A percentile compares a stretch with the other conserved stretches of the same genome.
Evolutionary conservation across 345 rosid genomes (phyloP).

Genomic region (Gossypium longicalyx): DNA sequence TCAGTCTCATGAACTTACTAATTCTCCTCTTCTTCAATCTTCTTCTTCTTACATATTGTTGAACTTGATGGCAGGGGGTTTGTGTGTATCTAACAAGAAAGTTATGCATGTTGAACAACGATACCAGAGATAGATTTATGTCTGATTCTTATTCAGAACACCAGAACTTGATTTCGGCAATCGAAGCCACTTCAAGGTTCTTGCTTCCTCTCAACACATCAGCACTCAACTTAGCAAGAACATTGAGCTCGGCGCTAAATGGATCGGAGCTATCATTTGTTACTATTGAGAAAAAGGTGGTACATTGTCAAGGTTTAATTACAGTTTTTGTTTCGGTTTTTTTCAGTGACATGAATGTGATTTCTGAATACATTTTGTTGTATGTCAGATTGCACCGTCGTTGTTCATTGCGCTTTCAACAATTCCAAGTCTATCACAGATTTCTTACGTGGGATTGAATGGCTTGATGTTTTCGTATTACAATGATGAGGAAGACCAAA

Average conservation of each 20-base stretch:
- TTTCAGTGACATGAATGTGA: not conserved
- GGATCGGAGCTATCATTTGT: conserved; percentile 31
- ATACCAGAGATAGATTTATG: conserved; percentile 10
- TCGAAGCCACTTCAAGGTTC: conserved; percentile 30
- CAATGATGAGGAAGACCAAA: conserved; percentile 15
- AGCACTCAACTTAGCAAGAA: conserved; percentile 29
- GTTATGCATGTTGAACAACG: conserved; percentile 15
- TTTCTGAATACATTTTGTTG: not conserved
- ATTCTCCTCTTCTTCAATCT: not conserved
- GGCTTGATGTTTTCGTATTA: conserved; percentile 33
- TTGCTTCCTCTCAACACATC: conserved; percentile 27
- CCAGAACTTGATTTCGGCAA: conserved; percentile 11
- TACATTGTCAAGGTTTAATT: not conserved
- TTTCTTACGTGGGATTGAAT: conserved; percentile 31
- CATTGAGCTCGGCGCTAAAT: conserved; percentile 26
- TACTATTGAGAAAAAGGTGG: conserved; percentile 28
- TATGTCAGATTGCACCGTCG: conserved; percentile 34
- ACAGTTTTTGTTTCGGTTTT: not conserved
- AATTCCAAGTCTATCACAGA: conserved; percentile 24
- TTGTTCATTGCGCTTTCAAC: conserved; percentile 35
- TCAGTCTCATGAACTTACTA: no score
- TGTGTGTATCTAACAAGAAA: conserved; percentile 16
- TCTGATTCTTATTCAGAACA: conserved; percentile 2
- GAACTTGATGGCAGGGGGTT: conserved; percentile 20
- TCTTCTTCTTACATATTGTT: not conserved